These are phyloP conservation scores for Aegle marmelos DNA, from an alignment of 345 rosid genomes.

Conservation along the genomic window DNA sequence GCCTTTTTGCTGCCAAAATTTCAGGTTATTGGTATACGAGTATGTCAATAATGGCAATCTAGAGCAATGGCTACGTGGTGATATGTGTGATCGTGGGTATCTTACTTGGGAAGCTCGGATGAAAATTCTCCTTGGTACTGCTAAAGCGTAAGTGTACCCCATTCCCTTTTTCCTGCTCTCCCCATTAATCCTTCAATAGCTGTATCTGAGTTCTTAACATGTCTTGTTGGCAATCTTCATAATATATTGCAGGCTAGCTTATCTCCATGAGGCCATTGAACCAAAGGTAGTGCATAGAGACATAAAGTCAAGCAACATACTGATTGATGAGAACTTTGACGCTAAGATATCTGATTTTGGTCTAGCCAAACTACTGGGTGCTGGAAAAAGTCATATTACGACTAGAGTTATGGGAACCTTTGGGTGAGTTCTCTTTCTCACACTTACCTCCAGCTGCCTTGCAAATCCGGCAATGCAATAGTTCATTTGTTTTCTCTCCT, in stretches of 20 bases:
- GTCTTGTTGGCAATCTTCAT: conserved; percentile 7
- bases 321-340: conserved; percentile 76
- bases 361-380: conserved; percentile 89
- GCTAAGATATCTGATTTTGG: conserved; percentile 96
- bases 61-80: conserved; percentile 96
- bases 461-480: not conserved
- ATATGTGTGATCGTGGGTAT: conserved; percentile 64
- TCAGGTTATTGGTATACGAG: conserved; percentile 83
- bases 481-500: not conserved
- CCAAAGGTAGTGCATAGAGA: conserved; percentile 99
- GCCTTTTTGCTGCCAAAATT: conserved; percentile 1
- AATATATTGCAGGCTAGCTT: conserved; percentile 58
- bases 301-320: conserved; percentile 94
- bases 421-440: conserved; percentile 59
- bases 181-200: not conserved
- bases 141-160: conserved; percentile 69
- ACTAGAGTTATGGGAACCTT: conserved; percentile 99
- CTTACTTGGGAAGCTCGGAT: conserved; percentile 94
- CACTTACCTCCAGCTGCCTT: conserved; percentile 4
- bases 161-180: not conserved
- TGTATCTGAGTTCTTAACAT: not conserved
- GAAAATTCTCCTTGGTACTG: conserved; percentile 85
- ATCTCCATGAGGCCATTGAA: conserved; percentile 96
- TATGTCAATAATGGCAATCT: conserved; percentile 90
- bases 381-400: conserved; percentile 79